Evolutionary conservation across 2,329 filamentous ascomycete genomes (phyloP).

Genomic region (Penicillium capsulatum): DNA sequence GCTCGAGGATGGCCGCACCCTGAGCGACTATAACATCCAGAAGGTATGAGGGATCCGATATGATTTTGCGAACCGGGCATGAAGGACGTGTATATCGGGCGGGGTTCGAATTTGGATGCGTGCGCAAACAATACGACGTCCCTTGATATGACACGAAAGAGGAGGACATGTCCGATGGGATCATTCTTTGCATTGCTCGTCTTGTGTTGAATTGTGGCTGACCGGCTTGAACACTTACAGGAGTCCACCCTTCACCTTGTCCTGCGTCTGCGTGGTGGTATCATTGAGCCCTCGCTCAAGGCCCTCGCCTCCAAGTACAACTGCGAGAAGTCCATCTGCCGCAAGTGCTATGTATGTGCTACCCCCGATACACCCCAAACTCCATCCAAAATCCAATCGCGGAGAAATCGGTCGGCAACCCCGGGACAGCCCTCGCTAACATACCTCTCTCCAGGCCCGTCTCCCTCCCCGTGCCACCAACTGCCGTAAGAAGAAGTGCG

Average conservation of each 20-base stretch:
- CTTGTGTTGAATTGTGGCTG: constrained; percentile 25
- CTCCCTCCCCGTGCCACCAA: constrained; percentile 98
- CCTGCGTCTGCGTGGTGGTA: constrained; percentile 97
- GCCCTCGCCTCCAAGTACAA: constrained; percentile 99
- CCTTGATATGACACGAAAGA: constrained; percentile 10
- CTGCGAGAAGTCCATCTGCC: constrained; percentile 99
- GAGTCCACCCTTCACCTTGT: constrained; percentile 98
- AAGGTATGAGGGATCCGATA: constrained; percentile 62
- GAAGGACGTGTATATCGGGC: constrained; percentile 1
- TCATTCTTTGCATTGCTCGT: constrained; percentile 1
- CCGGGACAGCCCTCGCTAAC: background rate
- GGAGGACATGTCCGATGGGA: constrained; percentile 2
- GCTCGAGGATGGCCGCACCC: constrained; percentile 94
- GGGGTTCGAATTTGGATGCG: background rate
- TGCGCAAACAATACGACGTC: background rate
- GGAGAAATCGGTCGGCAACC: background rate
- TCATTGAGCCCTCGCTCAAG: constrained; percentile 99
- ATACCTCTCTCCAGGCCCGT: constrained; percentile 54
- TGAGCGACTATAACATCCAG: constrained; percentile 99
- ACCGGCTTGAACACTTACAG: constrained; percentile 46
- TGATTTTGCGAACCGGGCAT: constrained; percentile 7
- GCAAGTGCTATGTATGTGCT: constrained; percentile 97
- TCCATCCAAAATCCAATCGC: too few relatives aligned
- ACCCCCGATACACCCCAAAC: background rate
- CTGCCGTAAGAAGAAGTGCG: constrained; percentile 99